Evolutionary conservation across 331 rosid genomes (phyloP).

Genomic region (Acacia pycnantha): DNA sequence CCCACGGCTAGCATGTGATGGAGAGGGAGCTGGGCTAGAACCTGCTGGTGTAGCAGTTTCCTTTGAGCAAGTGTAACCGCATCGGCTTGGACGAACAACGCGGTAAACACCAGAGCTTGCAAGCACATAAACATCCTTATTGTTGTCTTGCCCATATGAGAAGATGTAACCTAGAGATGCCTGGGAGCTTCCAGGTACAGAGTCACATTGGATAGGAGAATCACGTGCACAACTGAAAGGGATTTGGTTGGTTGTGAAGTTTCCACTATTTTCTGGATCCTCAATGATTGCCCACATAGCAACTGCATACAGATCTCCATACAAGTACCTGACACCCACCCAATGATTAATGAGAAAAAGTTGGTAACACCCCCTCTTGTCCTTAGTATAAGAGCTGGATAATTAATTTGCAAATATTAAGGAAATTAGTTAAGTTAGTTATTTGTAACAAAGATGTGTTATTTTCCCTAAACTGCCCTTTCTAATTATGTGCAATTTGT

Average conservation of each 20-base stretch:
- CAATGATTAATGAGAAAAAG: slow-evolving; percentile 3
- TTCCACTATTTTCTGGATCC: slow-evolving; percentile 79
- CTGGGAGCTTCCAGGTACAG: slow-evolving; percentile 50
- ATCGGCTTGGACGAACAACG: slow-evolving; percentile 78
- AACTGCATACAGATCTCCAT: slow-evolving; percentile 75
- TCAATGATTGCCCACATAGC: slow-evolving; percentile 72
- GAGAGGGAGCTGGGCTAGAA: slow-evolving; percentile 44
- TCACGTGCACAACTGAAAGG: slow-evolving; percentile 70
- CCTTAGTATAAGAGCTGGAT: too few relatives aligned
- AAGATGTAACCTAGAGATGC: slow-evolving; percentile 69
- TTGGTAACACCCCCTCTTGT: neutral
- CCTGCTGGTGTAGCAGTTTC: slow-evolving; percentile 51
- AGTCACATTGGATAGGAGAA: slow-evolving; percentile 67
- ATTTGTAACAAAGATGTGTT: too few relatives aligned
- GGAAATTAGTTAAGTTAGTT: too few relatives aligned
- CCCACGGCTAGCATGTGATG: slow-evolving; percentile 49
- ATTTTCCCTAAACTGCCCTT: too few relatives aligned
- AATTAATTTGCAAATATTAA: too few relatives aligned
- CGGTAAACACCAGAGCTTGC: slow-evolving; percentile 81
- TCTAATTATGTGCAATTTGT: too few relatives aligned
- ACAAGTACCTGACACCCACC: slow-evolving; percentile 62
- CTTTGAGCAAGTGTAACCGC: slow-evolving; percentile 74
- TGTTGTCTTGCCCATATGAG: slow-evolving; percentile 87
- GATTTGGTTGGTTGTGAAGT: slow-evolving; percentile 46
- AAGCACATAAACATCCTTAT: slow-evolving; percentile 62